These are phyloP conservation scores for Aeminium ludgeri DNA, from an alignment of 495 filamentous ascomycete genomes.

Conservation along the genomic window DNA sequence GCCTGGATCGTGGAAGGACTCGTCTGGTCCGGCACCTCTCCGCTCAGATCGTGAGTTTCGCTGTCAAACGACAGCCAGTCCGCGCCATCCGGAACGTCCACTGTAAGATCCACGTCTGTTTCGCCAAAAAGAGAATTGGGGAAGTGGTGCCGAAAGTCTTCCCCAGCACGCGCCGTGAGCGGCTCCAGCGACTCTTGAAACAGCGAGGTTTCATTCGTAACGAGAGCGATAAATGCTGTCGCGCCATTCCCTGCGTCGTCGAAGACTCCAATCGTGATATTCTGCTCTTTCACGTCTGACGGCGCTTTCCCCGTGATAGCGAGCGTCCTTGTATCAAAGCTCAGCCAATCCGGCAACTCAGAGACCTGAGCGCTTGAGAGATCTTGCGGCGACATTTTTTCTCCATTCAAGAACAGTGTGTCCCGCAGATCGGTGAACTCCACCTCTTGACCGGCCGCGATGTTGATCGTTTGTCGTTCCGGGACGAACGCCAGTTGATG, in stretches of 20 bases:
- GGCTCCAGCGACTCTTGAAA: slow-evolving; percentile 28
- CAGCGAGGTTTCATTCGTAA: slow-evolving; percentile 20
- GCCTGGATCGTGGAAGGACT: slow-evolving; percentile 18
- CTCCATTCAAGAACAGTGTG: slow-evolving; percentile 46
- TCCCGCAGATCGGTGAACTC: slow-evolving; percentile 36
- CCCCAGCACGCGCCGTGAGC: slow-evolving; percentile 42
- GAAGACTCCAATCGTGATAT: slow-evolving; percentile 46
- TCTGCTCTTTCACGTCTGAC: slow-evolving; percentile 34
- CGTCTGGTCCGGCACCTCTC: slow-evolving; percentile 40
- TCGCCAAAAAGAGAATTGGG: slow-evolving; percentile 36
- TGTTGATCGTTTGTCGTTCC: slow-evolving; percentile 39
- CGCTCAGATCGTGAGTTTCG: slow-evolving; percentile 38
- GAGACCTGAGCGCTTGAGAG: slow-evolving; percentile 33
- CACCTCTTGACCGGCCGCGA: slow-evolving; percentile 37
- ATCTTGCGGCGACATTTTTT: slow-evolving; percentile 29
- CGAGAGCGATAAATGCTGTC: slow-evolving; percentile 43
- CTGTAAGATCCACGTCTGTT: slow-evolving; percentile 35
- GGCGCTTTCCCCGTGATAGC: slow-evolving; percentile 49
- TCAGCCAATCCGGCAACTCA: slow-evolving; percentile 50
- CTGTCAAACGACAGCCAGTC: slow-evolving; percentile 55
- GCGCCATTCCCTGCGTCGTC: slow-evolving; percentile 50
- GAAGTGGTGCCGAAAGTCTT: slow-evolving; percentile 48
- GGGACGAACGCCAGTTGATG: slow-evolving; percentile 49
- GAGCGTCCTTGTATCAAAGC: slow-evolving; percentile 45
- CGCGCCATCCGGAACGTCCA: slow-evolving; percentile 33